Evolutionary conservation across 805 yeast species (phyloP), one percentile per base, ranked within the genome.

Genomic region (Sugiyamaella boreocaroliniensis): DNA sequence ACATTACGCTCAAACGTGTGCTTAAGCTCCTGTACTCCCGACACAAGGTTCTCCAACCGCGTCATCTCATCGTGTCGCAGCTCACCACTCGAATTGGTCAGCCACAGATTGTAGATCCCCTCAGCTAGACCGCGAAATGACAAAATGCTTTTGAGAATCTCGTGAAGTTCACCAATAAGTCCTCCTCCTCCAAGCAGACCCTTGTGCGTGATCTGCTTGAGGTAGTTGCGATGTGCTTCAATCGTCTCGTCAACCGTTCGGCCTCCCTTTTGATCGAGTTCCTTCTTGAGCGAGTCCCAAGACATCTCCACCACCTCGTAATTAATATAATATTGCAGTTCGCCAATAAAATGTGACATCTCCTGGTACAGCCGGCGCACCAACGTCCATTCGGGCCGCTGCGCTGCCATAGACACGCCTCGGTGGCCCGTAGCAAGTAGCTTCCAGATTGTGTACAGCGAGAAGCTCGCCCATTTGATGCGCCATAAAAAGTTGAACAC

Each of bases 401-500:
- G 29, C 11, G 26, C 46, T 2, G 20, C 45, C 48, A 7, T 43
- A 12, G 22, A n/a, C 5, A 29, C 15, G 14, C 62, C 60, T 11
- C 69, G 53, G 5, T 57, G 57, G 19, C 64, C 64, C 8, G 60
- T 54, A 12, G 62, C 62, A 34, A 67, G 66, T 18, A 67, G 62
- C 29, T 64, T 63, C 87, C 85, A 81, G 22, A 74, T 71, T 4
- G 60, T 58, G 49, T 75, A 74, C 53, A 86, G 71, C 51, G 80
- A 69, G 60, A 71, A 75, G 16, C 78, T 76, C 14, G 83, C 76
- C 56, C 87, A 83, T 55, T 83, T 80, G 19, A 92, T 69, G 58
- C 85, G 79, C 89, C 97, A 87, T 42, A 93, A 67, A 62, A 89
- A 87, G 60, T 89, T 88, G 73, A 92, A 93, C 58, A 90, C 78